Base-by-base conservation (phyloP, 805 yeast species). In the Hagleromyces aurorensis region DNA sequence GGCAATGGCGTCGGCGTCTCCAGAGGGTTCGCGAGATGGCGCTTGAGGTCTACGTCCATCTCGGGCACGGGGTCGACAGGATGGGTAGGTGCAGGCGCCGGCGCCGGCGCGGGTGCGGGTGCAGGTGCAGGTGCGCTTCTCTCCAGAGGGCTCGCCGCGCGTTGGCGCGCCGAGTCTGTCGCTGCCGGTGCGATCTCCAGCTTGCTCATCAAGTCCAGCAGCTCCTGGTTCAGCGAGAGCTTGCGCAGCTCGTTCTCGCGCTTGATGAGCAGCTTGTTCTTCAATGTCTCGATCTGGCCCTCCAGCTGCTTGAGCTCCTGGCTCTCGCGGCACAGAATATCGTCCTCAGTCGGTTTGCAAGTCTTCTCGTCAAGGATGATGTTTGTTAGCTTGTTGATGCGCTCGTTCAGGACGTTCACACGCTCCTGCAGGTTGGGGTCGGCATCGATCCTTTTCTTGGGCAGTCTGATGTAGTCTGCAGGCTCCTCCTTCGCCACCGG, bases 221-320 rank as follows among this genome's bases (percentile, higher is more conserved):
- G 34, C 24, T 53, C 54, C 25, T 49, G 48, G 32, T 55, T 50
- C 29, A 61, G 40, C 11, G 58, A 53, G 10, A 44, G 38, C 35
- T 58, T 60, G 25, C 59, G 50, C 19, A 50, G 36, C 30, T 55
- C 59, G 35, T 59, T 57, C 23, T 58, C 61, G 21, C 56, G 54
- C 34, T 57, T 54, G 15, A 55, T 41, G 11, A 48, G 45, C 10
- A 62, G 41, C 26, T 50, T 55, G n/a, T 50, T 37, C 20, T 51
- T 53, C 16, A 57, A 42, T 3, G 47, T 39, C 15, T 44, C 48
- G n/a, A 62, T 55, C 29, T 57, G 55, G 6, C 44, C 46, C 28
- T 60, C 57, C 20, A 62, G 37, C 16, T 44, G 44, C 25, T 48
- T 48, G 16, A 62, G 42, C 29, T 61, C 65, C 13, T 42, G 38